phyloP scores from a whole-genome alignment of 306 rosid genomes.

The Fragaria vesca region DNA sequence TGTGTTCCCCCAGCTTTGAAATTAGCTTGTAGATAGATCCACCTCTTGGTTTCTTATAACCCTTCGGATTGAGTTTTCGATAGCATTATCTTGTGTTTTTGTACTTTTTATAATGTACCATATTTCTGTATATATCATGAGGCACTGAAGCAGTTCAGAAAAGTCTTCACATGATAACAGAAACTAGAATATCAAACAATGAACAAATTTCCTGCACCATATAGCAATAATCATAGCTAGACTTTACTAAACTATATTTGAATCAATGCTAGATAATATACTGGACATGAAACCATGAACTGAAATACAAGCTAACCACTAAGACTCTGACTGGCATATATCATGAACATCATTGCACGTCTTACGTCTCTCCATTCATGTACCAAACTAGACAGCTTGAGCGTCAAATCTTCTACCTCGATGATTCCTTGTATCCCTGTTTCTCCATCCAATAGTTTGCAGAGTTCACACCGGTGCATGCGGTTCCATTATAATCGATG shows the following conservation, averaged over 20 bases:
- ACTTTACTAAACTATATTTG: not conserved
- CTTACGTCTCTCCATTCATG: not conserved
- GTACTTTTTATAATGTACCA: not conserved
- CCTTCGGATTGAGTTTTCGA: not conserved
- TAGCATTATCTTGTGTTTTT: not conserved
- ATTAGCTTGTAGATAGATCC: constrained; percentile 3
- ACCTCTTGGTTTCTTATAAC: not conserved
- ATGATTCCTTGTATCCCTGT: not conserved
- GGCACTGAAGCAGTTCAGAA: not conserved
- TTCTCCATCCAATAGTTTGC: not conserved
- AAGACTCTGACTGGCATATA: not conserved
- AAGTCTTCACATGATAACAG: not conserved
- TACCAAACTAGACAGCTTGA: not conserved
- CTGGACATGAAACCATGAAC: constrained; percentile 2
- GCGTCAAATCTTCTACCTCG: not conserved
- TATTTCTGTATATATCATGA: not conserved
- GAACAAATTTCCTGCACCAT: not conserved
- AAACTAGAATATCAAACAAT: not conserved
- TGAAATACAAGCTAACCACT: not conserved
- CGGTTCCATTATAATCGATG: not conserved
- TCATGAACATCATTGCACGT: not conserved
- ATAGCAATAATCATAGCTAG: not conserved
- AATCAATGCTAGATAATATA: not conserved
- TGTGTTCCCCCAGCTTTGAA: constrained; percentile 7
- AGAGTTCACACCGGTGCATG: not conserved